Evolutionary conservation across 2,329 filamentous ascomycete species (phyloP).

Genomic region (Fusarium sp.): DNA sequence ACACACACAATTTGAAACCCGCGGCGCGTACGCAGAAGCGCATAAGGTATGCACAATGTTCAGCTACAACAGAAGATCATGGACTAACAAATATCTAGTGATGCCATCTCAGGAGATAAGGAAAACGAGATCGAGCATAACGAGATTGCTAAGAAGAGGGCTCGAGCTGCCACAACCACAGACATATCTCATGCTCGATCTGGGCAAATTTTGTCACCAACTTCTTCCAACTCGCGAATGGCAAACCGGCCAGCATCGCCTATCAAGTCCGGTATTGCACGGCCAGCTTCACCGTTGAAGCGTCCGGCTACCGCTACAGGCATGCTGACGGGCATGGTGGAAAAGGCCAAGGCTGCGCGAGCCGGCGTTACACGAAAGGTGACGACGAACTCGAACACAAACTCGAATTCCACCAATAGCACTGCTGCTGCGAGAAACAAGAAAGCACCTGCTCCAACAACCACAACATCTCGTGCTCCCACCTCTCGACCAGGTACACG

Average conservation of each 20-base stretch:
- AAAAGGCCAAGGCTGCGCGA: constrained; percentile 68
- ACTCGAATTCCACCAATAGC: constrained; percentile 53
- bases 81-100: constrained; percentile 58
- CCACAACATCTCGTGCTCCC: constrained; percentile 51
- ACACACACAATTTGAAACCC: constrained; percentile 33
- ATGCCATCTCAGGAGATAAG: constrained; percentile 76
- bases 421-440: constrained; percentile 50
- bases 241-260: constrained; percentile 63
- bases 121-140: constrained; percentile 73
- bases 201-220: constrained; percentile 79
- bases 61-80: neutral
- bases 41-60: constrained; percentile 57
- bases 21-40: constrained; percentile 56
- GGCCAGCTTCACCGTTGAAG: constrained; percentile 73
- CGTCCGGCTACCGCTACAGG: constrained; percentile 57
- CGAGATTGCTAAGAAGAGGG: constrained; percentile 77
- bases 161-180: constrained; percentile 58
- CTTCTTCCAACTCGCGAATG: constrained; percentile 82
- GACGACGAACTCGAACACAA: constrained; percentile 57
- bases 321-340: constrained; percentile 67
- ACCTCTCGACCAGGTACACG: constrained; percentile 56
- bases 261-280: constrained; percentile 66
- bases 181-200: constrained; percentile 54
- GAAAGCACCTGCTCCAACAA: constrained; percentile 48
- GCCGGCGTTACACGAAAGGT: constrained; percentile 60